Evolutionary conservation across 2,329 filamentous ascomycete species (phyloP), one percentile per base, ranked within the genome.

Genomic region (Exophiala calicioides): DNA sequence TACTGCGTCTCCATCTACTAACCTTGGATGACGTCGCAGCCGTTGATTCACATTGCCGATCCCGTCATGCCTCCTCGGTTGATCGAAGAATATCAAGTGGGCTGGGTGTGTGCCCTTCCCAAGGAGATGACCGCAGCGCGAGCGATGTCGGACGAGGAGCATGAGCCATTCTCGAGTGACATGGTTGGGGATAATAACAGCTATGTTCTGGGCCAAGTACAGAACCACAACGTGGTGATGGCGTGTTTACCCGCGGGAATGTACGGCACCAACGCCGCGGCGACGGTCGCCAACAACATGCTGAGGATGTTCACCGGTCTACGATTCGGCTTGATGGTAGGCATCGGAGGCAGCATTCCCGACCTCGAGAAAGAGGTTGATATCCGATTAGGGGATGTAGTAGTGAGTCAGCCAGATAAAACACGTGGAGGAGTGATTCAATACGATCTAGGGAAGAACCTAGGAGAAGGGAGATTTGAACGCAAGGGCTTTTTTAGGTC

Each of bases 311-410:
- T 63, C 34, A 41, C 15, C 7, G 46, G 32, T 3, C 34, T 62
- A 12, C 53, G 50, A 6, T 60, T 60, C 39, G 59, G 53, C 2
- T 41, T 63, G 5, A 49, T 62, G 47, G 60, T 62, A 10, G 61
- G 61, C 2, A 60, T 62, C 37, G 60, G 58, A 2, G 58, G 60
- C 4, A 60, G 61, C n/a, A 49, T 60, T 23, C 58, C 60, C 1
- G 20, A 20, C 13, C n/a, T 32, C n/a, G 3, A 31, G 3, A 36
- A 32, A 12, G 20, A 18, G 5, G 18, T 26, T 4, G 61, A 63
- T 44, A 62, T 64, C 6, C 52, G 59, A 3, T 56, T 64, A 3
- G 61, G 60, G 4, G 55, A 57, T 18, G 46, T 52, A 12, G 58
- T 58, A 18, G 56, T 62, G 10, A 61, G 59, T 35, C n/a, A 36